Evolutionary conservation across 768 basidiomycete species (phyloP).

Genomic region (Tricholoma flavovirens): DNA sequence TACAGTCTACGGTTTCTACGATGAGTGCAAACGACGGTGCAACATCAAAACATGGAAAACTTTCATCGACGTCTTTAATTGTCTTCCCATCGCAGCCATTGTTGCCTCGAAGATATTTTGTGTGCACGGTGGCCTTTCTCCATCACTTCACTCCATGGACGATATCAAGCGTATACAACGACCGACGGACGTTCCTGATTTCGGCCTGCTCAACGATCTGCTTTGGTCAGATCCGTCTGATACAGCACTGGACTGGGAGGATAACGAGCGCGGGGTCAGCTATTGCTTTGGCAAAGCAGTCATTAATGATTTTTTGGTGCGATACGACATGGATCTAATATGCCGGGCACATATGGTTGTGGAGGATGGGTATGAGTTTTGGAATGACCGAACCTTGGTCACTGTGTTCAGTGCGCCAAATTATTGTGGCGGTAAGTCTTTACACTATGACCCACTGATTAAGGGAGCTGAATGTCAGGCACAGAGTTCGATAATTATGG

Average conservation of each 20-base stretch:
- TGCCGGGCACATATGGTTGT: slow-evolving; percentile 99
- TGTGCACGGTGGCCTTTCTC: slow-evolving; percentile 94
- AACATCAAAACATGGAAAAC: slow-evolving; percentile 99
- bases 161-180: slow-evolving; percentile 97
- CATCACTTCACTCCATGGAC: slow-evolving; percentile 92
- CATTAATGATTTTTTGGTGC: slow-evolving; percentile 91
- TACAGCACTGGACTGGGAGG: slow-evolving; percentile 97
- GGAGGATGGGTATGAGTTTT: slow-evolving; percentile 98
- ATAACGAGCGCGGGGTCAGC: slow-evolving; percentile 97
- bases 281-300: slow-evolving; percentile 98
- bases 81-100: slow-evolving; percentile 95
- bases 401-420: slow-evolving; percentile 99
- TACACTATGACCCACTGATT: slow-evolving; percentile 6
- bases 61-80: slow-evolving; percentile 99
- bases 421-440: slow-evolving; percentile 82
- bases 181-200: slow-evolving; percentile 98
- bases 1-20: slow-evolving; percentile 97
- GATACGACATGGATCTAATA: slow-evolving; percentile 98
- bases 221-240: slow-evolving; percentile 99
- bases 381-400: slow-evolving; percentile 97
- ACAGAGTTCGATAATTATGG: slow-evolving; percentile 94
- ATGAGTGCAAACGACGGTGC: slow-evolving; percentile 98
- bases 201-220: slow-evolving; percentile 93
- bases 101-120: slow-evolving; percentile 99
- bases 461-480: slow-evolving; percentile 14